These are phyloP conservation scores for Tilletiaria anomala DNA, from an alignment of 1,284 basidiomycete genomes.

Conservation along the genomic window DNA sequence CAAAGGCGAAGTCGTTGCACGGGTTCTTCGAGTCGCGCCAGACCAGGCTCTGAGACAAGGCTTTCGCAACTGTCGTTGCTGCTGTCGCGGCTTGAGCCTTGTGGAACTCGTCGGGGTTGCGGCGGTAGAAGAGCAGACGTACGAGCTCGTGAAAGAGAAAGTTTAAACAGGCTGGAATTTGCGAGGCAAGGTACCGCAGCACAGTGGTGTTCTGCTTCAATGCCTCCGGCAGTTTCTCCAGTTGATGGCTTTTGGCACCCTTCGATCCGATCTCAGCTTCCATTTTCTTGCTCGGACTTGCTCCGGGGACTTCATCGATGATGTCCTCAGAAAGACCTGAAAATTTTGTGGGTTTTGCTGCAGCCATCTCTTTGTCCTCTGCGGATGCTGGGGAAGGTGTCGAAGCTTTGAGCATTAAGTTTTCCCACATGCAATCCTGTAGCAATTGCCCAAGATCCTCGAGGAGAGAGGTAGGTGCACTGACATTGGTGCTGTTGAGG, in stretches of 20 bases:
- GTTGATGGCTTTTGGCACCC: no score
- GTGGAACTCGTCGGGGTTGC: slow-evolving; percentile 60
- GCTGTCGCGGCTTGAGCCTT: slow-evolving; percentile 62
- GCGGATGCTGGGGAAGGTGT: background rate
- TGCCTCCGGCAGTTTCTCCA: background rate
- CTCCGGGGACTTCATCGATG: no score
- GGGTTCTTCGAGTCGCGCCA: slow-evolving; percentile 48
- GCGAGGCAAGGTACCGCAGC: slow-evolving; percentile 63
- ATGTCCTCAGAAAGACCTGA: no score
- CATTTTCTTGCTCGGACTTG: no score
- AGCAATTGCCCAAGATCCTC: slow-evolving; percentile 65
- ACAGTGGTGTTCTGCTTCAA: slow-evolving; percentile 13
- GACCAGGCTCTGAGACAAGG: slow-evolving; percentile 60
- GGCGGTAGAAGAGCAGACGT: slow-evolving; percentile 63
- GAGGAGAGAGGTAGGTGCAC: slow-evolving; percentile 51
- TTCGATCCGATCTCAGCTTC: no score
- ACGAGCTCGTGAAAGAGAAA: slow-evolving; percentile 84
- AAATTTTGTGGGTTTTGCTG: no score
- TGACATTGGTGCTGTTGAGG: slow-evolving; percentile 46
- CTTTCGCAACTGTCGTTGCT: slow-evolving; percentile 54
- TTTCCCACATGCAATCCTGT: slow-evolving; percentile 72
- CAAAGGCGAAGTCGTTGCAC: slow-evolving; percentile 37
- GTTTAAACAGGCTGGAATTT: slow-evolving; percentile 63
- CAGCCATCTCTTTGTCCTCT: background rate
- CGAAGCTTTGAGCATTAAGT: slow-evolving; percentile 54